Percentiles rank a stretch among this genome's conserved stretches.
These are phyloP conservation scores for Eimeria brunetti DNA, from an alignment of 169 alveolate genomes.

Conservation along the genomic window DNA sequence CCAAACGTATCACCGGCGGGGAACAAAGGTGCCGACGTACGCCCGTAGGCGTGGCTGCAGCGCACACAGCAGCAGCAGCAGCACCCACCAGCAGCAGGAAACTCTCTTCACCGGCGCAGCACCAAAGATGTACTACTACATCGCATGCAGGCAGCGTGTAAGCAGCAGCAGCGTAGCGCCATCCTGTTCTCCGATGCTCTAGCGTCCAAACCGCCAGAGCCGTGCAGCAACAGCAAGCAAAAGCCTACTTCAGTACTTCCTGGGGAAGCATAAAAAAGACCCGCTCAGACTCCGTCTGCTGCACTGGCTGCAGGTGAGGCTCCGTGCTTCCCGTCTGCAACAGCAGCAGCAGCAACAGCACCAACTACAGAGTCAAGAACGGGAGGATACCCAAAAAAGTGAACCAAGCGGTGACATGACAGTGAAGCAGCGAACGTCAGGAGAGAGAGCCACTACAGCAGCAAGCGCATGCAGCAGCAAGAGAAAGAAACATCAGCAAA, in stretches of 20 bases:
- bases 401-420: not conserved
- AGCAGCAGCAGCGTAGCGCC: not conserved
- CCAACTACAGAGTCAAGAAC: not conserved
- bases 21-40: conserved; percentile 15
- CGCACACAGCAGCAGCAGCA: conserved; percentile 35
- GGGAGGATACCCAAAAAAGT: not conserved
- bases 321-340: conserved; percentile 36
- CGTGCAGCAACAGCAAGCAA: not conserved
- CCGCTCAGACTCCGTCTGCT: conserved; percentile 71
- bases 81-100: not conserved
- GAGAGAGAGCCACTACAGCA: not conserved
- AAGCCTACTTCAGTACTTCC: conserved; percentile 66
- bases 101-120: not conserved
- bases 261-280: conserved; percentile 71
- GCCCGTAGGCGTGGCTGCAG: conserved; percentile 76
- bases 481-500: not conserved
- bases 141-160: too few relatives aligned
- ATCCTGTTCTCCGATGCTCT: not conserved
- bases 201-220: not conserved
- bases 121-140: too few relatives aligned
- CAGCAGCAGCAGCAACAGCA: not conserved
- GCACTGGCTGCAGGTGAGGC: conserved; percentile 35
- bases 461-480: not conserved
- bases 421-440: not conserved
- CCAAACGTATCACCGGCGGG: not conserved